phyloP scores from a whole-genome alignment of 148 eudicot genomes.

The Heliosperma pusillum region DNA sequence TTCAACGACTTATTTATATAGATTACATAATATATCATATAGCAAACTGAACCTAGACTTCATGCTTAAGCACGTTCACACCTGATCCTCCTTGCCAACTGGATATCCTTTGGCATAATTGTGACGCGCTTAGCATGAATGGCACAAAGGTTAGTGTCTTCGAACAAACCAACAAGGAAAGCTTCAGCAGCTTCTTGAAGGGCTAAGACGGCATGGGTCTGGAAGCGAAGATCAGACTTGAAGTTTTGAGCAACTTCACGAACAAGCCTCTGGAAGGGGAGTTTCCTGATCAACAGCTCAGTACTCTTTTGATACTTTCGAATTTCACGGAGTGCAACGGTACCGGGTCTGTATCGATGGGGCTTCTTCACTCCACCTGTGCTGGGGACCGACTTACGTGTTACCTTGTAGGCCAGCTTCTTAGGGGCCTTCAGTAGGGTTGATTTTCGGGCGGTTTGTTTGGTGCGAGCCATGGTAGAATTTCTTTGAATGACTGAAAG shows the following conservation, averaged over 20 bases:
- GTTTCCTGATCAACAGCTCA: slow-evolving; percentile 9
- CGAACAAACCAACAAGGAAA: no score
- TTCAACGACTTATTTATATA: not conserved
- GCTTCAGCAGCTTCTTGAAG: no score
- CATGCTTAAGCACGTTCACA: slow-evolving; percentile 11
- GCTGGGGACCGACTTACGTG: slow-evolving; percentile 8
- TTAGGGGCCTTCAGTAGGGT: not conserved
- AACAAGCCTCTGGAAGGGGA: no score
- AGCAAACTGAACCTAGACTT: not conserved
- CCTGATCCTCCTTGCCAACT: slow-evolving; percentile 7
- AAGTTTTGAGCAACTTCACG: slow-evolving; percentile 4
- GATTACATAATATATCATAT: not conserved
- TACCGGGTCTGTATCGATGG: slow-evolving; percentile 5
- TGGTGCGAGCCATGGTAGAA: slow-evolving; percentile 2
- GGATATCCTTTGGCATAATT: no score
- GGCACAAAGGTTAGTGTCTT: no score
- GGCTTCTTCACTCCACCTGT: slow-evolving; percentile 9
- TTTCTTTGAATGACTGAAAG: not conserved
- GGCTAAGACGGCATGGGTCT: slow-evolving; percentile 8
- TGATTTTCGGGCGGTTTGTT: slow-evolving; percentile 10
- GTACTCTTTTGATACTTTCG: slow-evolving; percentile 10
- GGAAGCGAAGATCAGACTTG: slow-evolving; percentile 9
- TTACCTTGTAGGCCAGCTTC: slow-evolving; percentile 9
- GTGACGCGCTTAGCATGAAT: no score
- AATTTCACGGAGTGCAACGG: slow-evolving; percentile 13